Evolutionary conservation across 345 rosid genomes (phyloP), one percentile per base, ranked within the genome.

Genomic region (Citrus inodora): DNA sequence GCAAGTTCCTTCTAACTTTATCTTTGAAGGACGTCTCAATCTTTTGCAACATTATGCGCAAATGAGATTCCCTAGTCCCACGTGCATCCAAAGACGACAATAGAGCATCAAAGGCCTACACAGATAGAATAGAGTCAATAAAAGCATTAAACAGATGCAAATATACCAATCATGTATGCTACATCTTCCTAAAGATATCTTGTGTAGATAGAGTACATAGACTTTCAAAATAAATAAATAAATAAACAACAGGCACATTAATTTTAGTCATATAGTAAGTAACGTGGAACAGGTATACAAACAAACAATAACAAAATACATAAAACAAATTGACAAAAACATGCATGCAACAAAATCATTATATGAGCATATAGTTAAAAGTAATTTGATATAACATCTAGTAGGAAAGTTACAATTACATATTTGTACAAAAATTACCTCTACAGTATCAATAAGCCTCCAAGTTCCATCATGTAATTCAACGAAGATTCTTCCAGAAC

Each of bases 11-110:
- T 42, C 83, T 78, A 42, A 84, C 85, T 80, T 87, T 90, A 70
- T 87, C 92, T 88, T 92, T 94, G 83, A 94, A 97, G 80, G 91
- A 82, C 27, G 82, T 83, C 83, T 97, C 96, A 56, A 94, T 84
- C 87, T 92, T 92, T 82, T 85, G 94, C 84, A 94, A 74, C 98
- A 97, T 94, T 85, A 97, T 78, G 75, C 93, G 87, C 87, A 97
- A 86, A 88, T 94, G 98, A 59, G 99, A 94, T 78, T 97, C 99
- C 82, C 99, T 90, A 71, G 92, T 80, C 80, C 99, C 99, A 27
- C 98, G 98, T 74, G 83, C 76, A 82, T 94, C 98, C 86, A 97
- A 81, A 70, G 98, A 94, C 67, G 89, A 86, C 79, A 90, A 80
- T 51, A 97, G 91, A 71, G 91, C 87, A 88, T 97, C 98, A 67